Conservation (phyloP, 192 early-diverging fungal genomes). For the Linnemannia hyalina region DNA sequence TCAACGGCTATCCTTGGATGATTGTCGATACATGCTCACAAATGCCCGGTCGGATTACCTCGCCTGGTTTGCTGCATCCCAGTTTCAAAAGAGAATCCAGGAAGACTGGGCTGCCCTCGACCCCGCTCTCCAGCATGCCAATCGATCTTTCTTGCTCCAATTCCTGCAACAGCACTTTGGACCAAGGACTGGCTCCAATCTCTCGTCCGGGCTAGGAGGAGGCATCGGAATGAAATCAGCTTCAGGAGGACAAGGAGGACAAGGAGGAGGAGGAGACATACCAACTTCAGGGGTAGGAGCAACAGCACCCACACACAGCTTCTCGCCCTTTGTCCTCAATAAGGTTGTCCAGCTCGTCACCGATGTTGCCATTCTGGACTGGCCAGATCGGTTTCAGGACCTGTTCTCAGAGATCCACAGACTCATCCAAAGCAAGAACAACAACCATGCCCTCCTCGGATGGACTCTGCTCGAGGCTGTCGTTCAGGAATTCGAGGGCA, state of each 20-base stretch:
- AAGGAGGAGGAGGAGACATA: neutral
- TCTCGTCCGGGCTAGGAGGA: neutral
- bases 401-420: conserved; percentile 43
- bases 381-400: conserved; percentile 49
- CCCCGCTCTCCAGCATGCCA: conserved; percentile 23
- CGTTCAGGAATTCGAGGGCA: conserved; percentile 41
- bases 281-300: conserved; percentile 5
- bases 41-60: conserved; percentile 42
- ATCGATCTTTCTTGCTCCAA: conserved; percentile 34
- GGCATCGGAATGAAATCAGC: neutral
- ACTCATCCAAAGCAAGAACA: conserved; percentile 43
- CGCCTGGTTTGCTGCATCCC: conserved; percentile 51
- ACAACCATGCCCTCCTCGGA: conserved; percentile 34
- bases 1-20: conserved; percentile 30
- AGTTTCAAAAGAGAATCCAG: conserved; percentile 52
- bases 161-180: conserved; percentile 49
- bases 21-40: conserved; percentile 41
- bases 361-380: conserved; percentile 48
- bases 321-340: conserved; percentile 43
- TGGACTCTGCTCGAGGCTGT: conserved; percentile 48
- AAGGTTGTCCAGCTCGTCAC: conserved; percentile 48
- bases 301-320: neutral
- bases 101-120: conserved; percentile 42
- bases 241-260: neutral
- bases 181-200: conserved; percentile 2